These are phyloP conservation scores for Silene latifolia DNA, from an alignment of 148 eudicot genomes.

Conservation along the genomic window DNA sequence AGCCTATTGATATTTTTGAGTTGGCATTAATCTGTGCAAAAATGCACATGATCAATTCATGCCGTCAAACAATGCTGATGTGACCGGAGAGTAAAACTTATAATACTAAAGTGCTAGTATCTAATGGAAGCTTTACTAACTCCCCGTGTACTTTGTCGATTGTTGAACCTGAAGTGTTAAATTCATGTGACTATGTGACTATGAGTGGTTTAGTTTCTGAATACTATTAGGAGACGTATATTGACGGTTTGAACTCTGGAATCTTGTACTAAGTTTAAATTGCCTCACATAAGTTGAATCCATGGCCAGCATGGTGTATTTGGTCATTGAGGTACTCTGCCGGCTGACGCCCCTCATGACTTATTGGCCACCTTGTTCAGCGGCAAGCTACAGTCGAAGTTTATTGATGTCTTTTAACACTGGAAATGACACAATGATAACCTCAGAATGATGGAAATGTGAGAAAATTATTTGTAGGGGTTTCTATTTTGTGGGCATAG, in stretches of 20 bases:
- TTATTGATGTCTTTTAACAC: conserved; percentile 6
- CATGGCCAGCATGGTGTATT: background rate
- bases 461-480: background rate
- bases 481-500: background rate
- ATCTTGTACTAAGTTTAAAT: background rate
- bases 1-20: background rate
- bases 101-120: background rate
- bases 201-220: background rate
- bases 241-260: conserved; percentile 2
- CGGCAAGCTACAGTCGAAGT: background rate
- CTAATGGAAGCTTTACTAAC: background rate
- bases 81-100: background rate
- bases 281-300: background rate
- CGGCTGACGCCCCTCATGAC: background rate
- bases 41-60: background rate
- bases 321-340: background rate
- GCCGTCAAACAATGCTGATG: background rate
- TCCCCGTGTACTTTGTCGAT: background rate
- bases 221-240: background rate
- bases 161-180: background rate
- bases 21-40: background rate
- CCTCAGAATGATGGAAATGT: background rate
- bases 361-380: background rate
- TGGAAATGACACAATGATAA: conserved; percentile 3
- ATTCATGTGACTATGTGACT: background rate